These are phyloP conservation scores for Lepidium africanum DNA, from an alignment of 345 rosid genomes.

Conservation along the genomic window DNA sequence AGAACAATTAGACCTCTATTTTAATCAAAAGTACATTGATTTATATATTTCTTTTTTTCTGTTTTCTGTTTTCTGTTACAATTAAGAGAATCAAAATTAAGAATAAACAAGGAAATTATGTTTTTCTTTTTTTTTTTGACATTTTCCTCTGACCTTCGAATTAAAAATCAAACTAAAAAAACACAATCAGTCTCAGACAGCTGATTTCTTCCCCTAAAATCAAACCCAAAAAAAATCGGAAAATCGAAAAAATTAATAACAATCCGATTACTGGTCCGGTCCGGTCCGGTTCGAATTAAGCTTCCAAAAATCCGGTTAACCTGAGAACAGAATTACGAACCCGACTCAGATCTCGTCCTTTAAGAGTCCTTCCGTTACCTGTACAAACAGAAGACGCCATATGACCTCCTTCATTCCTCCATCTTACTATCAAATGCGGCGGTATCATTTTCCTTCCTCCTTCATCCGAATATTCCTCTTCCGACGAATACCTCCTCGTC, in stretches of 20 bases:
- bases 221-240: not conserved
- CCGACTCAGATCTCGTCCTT: conserved; percentile 71
- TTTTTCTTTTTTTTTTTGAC: conserved; percentile 12
- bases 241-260: not conserved
- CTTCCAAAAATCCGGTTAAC: conserved; percentile 83
- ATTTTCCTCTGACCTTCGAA: conserved; percentile 12
- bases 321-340: conserved; percentile 79
- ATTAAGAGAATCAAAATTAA: conserved; percentile 2
- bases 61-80: not conserved
- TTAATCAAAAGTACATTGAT: not conserved
- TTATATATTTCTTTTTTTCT: not conserved
- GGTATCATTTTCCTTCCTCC: conserved; percentile 29
- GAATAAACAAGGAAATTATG: conserved; percentile 13
- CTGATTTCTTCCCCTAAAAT: conserved; percentile 5
- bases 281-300: conserved; percentile 23
- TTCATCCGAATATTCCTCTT: conserved; percentile 22
- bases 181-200: not conserved
- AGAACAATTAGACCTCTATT: not conserved
- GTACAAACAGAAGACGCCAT: conserved; percentile 69
- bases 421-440: conserved; percentile 31
- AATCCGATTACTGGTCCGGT: not conserved
- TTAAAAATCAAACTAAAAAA: conserved; percentile 10
- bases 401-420: conserved; percentile 48
- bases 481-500: conserved; percentile 9
- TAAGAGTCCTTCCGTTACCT: conserved; percentile 80